Evolutionary conservation across 495 filamentous ascomycete species (phyloP).

Genomic region (Neohortaea acidophila): DNA sequence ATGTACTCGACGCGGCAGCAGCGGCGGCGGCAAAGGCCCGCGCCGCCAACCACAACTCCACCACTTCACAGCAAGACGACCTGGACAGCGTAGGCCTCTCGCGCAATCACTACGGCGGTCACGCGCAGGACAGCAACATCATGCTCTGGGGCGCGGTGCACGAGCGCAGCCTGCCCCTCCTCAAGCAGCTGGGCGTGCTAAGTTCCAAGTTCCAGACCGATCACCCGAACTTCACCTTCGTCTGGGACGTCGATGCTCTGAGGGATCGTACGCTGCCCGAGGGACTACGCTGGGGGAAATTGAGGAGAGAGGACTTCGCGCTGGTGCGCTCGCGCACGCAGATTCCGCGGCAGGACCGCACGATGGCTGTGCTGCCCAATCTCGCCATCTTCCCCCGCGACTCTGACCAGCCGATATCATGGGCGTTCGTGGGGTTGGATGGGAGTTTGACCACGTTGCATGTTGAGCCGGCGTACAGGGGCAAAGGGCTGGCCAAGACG

Average conservation of each 20-base stretch:
- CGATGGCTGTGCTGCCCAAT: conserved; percentile 12
- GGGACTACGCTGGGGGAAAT: conserved; percentile 10
- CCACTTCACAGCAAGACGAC: conserved; percentile 2
- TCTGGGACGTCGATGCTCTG: conserved; percentile 6
- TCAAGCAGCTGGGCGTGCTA: conserved; percentile 3
- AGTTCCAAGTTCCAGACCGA: conserved; percentile 1
- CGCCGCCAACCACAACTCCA: background rate
- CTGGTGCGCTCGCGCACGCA: conserved; percentile 12
- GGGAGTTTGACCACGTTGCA: conserved; percentile 22
- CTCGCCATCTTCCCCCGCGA: conserved; percentile 10
- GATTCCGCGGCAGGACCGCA: conserved; percentile 17
- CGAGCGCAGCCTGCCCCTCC: conserved; percentile 1
- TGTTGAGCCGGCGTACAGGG: conserved; percentile 21
- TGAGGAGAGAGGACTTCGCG: conserved; percentile 5
- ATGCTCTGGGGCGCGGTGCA: conserved; percentile 17
- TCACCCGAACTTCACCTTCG: conserved; percentile 10
- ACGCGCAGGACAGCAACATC: conserved; percentile 5
- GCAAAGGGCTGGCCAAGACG: conserved; percentile 24
- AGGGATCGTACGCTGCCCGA: conserved; percentile 1
- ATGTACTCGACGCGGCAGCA: background rate
- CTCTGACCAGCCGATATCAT: conserved; percentile 19
- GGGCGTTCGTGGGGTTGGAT: conserved; percentile 28
- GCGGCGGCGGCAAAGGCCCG: no score
- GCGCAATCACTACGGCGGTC: conserved; percentile 6
- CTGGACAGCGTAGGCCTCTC: conserved; percentile 4